These are phyloP conservation scores for Craterostigma plantagineum DNA, from an alignment of 257 asterid genomes.

Conservation along the genomic window DNA sequence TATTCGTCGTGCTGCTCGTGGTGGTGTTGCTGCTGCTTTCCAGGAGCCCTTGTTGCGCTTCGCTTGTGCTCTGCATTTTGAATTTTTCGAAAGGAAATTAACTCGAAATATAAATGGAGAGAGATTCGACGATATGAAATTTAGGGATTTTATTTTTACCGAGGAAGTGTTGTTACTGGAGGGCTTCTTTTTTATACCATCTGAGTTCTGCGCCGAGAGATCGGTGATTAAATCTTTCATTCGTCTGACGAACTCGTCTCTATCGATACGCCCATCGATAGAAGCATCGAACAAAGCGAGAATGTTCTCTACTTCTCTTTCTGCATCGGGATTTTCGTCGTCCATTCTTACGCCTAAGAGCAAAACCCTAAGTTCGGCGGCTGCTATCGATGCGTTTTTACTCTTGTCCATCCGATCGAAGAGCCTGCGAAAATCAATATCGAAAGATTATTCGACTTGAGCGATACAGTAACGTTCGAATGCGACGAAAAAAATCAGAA, in stretches of 20 bases:
- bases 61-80: constrained; percentile 14
- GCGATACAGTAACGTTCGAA: neutral
- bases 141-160: too few species aligned
- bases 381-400: constrained; percentile 17
- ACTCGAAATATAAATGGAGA: neutral
- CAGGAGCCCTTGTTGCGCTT: constrained; percentile 9
- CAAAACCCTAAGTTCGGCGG: constrained; percentile 35
- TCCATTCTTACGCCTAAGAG: constrained; percentile 30
- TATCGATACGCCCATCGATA: constrained; percentile 21
- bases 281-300: constrained; percentile 23
- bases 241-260: constrained; percentile 28
- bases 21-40: neutral
- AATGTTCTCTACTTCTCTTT: constrained; percentile 19
- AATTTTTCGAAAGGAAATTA: neutral
- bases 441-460: constrained; percentile 1
- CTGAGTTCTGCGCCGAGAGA: neutral
- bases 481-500: neutral
- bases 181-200: neutral
- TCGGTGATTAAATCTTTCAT: constrained; percentile 14
- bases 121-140: too few species aligned
- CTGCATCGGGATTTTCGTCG: constrained; percentile 14
- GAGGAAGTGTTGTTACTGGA: too few species aligned
- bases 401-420: constrained; percentile 21
- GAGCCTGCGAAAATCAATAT: constrained; percentile 16
- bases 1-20: constrained; percentile 9